These are phyloP conservation scores for Carpinus fangiana DNA, from an alignment of 306 rosid genomes.

Conservation along the genomic window DNA sequence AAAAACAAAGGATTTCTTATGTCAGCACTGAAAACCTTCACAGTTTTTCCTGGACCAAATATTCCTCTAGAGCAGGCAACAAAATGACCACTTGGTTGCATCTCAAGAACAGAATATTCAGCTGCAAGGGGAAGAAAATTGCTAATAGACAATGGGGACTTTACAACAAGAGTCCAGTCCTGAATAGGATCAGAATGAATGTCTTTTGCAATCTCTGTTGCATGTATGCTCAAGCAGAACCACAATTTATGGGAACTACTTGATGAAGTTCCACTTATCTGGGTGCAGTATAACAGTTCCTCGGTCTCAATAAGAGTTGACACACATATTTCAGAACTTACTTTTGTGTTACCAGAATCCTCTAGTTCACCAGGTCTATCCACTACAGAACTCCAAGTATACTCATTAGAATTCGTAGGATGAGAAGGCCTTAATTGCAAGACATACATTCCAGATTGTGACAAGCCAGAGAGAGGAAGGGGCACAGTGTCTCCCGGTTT, in stretches of 20 bases:
- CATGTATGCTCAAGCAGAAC: constrained; percentile 84
- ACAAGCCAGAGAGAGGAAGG: constrained; percentile 73
- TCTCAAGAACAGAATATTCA: constrained; percentile 87
- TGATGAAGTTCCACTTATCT: constrained; percentile 66
- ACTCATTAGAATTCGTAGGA: constrained; percentile 45
- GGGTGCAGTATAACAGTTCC: constrained; percentile 71
- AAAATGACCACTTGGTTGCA: constrained; percentile 75
- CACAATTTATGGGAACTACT: constrained; percentile 65
- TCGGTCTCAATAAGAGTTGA: constrained; percentile 79
- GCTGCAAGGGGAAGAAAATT: constrained; percentile 91
- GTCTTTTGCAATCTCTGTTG: constrained; percentile 90
- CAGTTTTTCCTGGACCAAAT: constrained; percentile 68
- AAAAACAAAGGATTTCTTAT: constrained; percentile 90
- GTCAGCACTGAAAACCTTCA: constrained; percentile 75
- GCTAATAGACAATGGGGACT: constrained; percentile 78
- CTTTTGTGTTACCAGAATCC: constrained; percentile 37
- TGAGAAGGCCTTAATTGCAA: constrained; percentile 72
- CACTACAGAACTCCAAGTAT: constrained; percentile 84
- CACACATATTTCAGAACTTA: constrained; percentile 56
- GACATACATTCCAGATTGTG: constrained; percentile 60
- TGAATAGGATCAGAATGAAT: constrained; percentile 86
- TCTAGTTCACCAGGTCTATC: constrained; percentile 46
- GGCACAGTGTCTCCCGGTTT: constrained; percentile 81
- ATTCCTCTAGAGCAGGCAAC: constrained; percentile 76
- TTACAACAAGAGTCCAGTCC: constrained; percentile 90